phyloP scores from a whole-genome alignment of 1,284 basidiomycete species.

The Laetiporus sulphureus region DNA sequence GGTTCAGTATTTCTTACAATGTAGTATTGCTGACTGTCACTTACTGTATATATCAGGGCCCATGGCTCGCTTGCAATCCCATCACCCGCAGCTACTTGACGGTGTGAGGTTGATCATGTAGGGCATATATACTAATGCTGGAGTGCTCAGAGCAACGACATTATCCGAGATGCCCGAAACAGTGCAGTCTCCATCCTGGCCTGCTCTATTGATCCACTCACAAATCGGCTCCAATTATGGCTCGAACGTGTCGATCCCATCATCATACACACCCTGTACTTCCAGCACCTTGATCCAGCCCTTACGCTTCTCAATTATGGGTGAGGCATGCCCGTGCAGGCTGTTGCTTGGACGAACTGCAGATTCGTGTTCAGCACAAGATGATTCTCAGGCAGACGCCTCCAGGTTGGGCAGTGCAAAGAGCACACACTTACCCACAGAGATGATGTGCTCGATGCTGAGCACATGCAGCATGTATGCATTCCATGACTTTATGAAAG shows the following conservation, averaged over 20 bases:
- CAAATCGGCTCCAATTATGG: conserved; percentile 84
- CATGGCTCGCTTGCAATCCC: too few species aligned
- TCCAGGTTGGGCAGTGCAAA: conserved; percentile 50
- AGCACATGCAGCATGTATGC: conserved; percentile 93
- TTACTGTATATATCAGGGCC: too few species aligned
- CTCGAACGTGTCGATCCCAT: conserved; percentile 92
- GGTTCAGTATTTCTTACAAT: too few species aligned
- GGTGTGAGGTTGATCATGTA: too few species aligned
- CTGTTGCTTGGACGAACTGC: conserved; percentile 38
- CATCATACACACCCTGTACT: conserved; percentile 87
- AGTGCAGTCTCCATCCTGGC: conserved; percentile 74
- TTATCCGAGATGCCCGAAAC: too few species aligned
- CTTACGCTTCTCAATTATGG: conserved; percentile 81
- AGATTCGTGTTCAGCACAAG: conserved; percentile 22
- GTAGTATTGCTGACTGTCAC: too few species aligned
- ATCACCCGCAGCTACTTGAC: too few species aligned
- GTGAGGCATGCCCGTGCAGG: conserved; percentile 54
- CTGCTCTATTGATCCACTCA: conserved; percentile 91
- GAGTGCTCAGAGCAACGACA: too few species aligned
- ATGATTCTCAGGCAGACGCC: conserved; percentile 8
- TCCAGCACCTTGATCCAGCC: conserved; percentile 86
- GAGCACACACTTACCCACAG: conserved; percentile 90
- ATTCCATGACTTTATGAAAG: conserved; percentile 79
- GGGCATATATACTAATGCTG: too few species aligned
- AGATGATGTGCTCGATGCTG: conserved; percentile 97